phyloP scores from a whole-genome alignment of 2,329 filamentous ascomycete species.

The Drechslerella coelobrocha region DNA sequence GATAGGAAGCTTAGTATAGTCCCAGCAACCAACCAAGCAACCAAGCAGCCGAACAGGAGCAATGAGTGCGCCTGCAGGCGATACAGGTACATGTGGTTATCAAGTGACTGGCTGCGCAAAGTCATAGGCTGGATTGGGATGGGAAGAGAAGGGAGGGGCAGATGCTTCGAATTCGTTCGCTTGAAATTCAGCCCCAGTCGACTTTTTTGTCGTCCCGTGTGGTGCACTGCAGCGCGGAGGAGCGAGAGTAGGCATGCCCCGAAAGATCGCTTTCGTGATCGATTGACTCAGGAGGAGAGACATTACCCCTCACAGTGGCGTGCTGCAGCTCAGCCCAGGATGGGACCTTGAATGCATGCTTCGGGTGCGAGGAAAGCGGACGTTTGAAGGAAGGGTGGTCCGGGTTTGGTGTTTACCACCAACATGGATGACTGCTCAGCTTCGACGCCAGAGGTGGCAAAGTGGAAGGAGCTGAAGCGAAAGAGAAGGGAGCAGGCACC shows the following conservation, averaged over 20 bases:
- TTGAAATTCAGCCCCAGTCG: no score
- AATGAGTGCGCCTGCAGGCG: background rate
- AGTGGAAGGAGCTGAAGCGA: background rate
- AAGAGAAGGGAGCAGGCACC: background rate
- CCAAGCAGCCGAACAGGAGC: no score
- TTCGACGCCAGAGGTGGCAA: background rate
- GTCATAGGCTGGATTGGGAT: no score
- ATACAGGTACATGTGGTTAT: background rate
- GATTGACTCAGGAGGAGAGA: constrained; percentile 1
- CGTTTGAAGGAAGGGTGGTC: background rate
- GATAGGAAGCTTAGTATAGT: no score
- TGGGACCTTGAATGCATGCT: no score
- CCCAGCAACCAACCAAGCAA: no score
- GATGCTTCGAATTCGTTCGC: no score
- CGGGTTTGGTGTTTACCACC: background rate
- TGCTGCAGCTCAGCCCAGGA: background rate
- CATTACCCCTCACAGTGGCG: background rate
- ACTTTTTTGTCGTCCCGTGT: no score
- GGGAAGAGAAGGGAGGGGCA: no score
- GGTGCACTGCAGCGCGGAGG: background rate
- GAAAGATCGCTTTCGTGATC: background rate
- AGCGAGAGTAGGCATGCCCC: background rate
- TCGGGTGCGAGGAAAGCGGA: no score
- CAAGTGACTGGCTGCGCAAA: background rate
- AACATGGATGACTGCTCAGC: background rate